Conservation (phyloP, 1,284 basidiomycete species). For the Fomitopsis betulina region DNA sequence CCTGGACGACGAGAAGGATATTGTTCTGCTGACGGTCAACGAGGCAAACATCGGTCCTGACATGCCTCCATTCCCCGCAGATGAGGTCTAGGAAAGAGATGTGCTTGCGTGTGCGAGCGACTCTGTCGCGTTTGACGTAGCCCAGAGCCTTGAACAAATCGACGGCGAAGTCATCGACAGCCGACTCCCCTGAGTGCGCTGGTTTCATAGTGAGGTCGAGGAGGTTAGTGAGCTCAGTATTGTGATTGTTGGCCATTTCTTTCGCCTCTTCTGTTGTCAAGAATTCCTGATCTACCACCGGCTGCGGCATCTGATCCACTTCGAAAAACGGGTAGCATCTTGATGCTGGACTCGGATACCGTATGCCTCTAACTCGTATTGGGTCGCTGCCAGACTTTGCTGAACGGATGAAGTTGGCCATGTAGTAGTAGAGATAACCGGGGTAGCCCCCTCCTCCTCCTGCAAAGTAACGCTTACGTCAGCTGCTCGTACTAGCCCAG, state of each 20-base stretch:
- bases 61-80: constrained; percentile 16
- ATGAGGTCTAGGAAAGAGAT: constrained; percentile 25
- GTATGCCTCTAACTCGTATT: too few relatives aligned
- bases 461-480: too few relatives aligned
- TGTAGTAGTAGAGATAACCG: too few relatives aligned
- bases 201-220: constrained; percentile 24
- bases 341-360: too few relatives aligned
- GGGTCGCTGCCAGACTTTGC: neutral
- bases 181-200: constrained; percentile 19
- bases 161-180: constrained; percentile 30
- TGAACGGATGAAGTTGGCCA: neutral
- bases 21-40: constrained; percentile 16
- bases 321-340: neutral
- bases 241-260: neutral
- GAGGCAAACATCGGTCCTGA: constrained; percentile 30
- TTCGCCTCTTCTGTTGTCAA: constrained; percentile 7
- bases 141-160: constrained; percentile 23
- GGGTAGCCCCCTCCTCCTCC: too few relatives aligned
- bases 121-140: constrained; percentile 16
- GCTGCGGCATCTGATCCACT: neutral
- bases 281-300: constrained; percentile 2
- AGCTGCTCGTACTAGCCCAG: too few relatives aligned
- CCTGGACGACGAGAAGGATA: constrained; percentile 27
- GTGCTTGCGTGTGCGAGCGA: neutral
- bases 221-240: constrained; percentile 1